Base-by-base conservation (phyloP, 352 stramenopile genomes). In the Phytopythium oedochilum region DNA sequence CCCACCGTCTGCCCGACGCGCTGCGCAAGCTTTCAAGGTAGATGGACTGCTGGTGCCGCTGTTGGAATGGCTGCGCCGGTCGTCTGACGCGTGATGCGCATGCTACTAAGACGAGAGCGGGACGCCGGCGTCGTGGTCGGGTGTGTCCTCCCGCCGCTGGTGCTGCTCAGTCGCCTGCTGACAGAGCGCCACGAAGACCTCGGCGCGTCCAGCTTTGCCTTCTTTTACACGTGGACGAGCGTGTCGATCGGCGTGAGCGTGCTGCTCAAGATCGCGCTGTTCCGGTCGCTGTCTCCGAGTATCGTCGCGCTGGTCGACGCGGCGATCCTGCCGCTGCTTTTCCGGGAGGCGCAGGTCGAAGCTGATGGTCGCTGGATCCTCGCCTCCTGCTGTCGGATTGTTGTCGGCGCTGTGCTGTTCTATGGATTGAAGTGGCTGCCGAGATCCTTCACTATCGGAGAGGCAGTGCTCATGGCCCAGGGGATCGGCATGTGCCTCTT, bases 371-470 rank as follows among this genome's bases (percentile, higher is more conserved):
- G 64, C 7, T 70, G 73, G 52, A 36, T 83, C 25, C 42, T 88
- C 26, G 57, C 70, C 4, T 71, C 74, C 0, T 47, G 68, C 32
- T 68, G 59, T 31, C 64, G 78, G 29, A 52, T 68, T 11, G 3
- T 71, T 20, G 64, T 81, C 44, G 64, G 64, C 31, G 6, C 56
- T 54, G 58, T 83, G 17, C 55, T 91, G 15, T 50, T 58, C 34
- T 74, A 64, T 22, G 81, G 76, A 0, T 56, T 86, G 10, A 54
- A 63, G 11, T 63, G 70, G 5, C 53, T 92, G 6, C 69, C 69
- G 17, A 63, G 71, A 6, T 94, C 84, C 11, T 91, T 94, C 48
- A 94, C 79, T 2, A 46, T 90, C 29, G 82, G 84, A 0, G 84
- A 94, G 60, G 80, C 72, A 11, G 32, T 89, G 39, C 68, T 94